Base-by-base conservation (phyloP, 2,329 filamentous ascomycete species). In the Aspergillus novoparasiticus region DNA sequence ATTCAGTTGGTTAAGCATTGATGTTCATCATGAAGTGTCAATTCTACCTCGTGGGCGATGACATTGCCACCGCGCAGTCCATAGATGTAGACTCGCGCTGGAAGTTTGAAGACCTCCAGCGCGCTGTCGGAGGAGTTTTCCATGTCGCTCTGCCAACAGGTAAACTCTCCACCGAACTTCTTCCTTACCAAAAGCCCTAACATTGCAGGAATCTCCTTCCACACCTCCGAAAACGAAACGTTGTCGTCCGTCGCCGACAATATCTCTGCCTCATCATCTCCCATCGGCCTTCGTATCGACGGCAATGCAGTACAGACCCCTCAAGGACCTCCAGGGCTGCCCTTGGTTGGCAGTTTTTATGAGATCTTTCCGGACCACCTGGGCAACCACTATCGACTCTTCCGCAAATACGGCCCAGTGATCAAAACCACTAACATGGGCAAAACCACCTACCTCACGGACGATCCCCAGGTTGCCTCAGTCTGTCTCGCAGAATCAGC, bases 101-200 rank as follows among this genome's bases (percentile, higher is more conserved):
- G 67, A 87, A 88, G 66, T 80, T 84, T 0, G 84, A 85, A 0
- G 80, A 79, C 0, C 86, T 88, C 82, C 84, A 87, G 65, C 72
- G 78, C 48, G 83, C 82, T 0, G 78, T 85, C 3, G 80, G 85
- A 61, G 74, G 79, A 10, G 73, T 82, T 0, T 86, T 83, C 70
- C 77, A 76, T 23, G 73, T 80, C 4, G 77, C 79, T 59, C 77
- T 80, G 55, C 68, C 76, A 64, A 77, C 87, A 3, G 84, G 86
- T 65, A 73, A 78, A 32, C 57, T n/a, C 16, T 34, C 6, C 66
- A 41, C 12, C 5, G 6, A 51, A 36, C 11, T 54, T 19, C 53
- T 28, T 36, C 53, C 23, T 26, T 6, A 5, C 11, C 39, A 8
- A 19, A 45, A 14, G 6, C 30, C 11, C 16, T 48, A 48, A 48